Evolutionary conservation across 495 filamentous ascomycete species (phyloP).

Genomic region (Penicillium manginii): DNA sequence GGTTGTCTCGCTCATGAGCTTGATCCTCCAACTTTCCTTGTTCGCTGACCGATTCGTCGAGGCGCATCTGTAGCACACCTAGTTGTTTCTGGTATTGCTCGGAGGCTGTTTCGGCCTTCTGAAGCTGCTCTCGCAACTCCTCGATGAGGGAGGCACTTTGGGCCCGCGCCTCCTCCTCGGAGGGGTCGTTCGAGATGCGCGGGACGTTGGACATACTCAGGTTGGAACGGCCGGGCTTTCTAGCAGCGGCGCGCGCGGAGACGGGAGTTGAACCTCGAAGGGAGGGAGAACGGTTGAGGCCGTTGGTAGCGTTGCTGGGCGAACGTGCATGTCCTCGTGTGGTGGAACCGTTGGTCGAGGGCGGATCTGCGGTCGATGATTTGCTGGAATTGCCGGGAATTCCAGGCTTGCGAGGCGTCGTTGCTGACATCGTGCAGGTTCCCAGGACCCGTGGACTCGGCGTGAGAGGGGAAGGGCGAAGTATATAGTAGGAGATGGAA

Average conservation of each 20-base stretch:
- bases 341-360: conserved; percentile 40
- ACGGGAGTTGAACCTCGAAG: conserved; percentile 58
- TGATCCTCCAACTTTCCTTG: conserved; percentile 85
- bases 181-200: conserved; percentile 59
- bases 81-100: conserved; percentile 84
- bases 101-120: conserved; percentile 76
- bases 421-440: conserved; percentile 46
- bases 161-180: conserved; percentile 63
- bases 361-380: conserved; percentile 41
- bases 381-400: conserved; percentile 44
- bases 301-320: conserved; percentile 44
- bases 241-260: conserved; percentile 68
- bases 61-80: conserved; percentile 79
- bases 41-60: conserved; percentile 84
- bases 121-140: conserved; percentile 79
- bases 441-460: conserved; percentile 24
- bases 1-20: conserved; percentile 79
- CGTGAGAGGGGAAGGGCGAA: not conserved
- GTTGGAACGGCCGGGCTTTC: conserved; percentile 62
- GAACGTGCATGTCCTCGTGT: conserved; percentile 48
- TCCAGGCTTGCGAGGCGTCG: conserved; percentile 48
- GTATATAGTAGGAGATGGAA: conserved; percentile 24
- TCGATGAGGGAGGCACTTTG: conserved; percentile 81
- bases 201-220: conserved; percentile 61
- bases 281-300: conserved; percentile 46